Evolutionary conservation across 768 basidiomycete genomes (phyloP), one percentile per base, ranked within the genome.

Genomic region (Xanthoconium purpureum): DNA sequence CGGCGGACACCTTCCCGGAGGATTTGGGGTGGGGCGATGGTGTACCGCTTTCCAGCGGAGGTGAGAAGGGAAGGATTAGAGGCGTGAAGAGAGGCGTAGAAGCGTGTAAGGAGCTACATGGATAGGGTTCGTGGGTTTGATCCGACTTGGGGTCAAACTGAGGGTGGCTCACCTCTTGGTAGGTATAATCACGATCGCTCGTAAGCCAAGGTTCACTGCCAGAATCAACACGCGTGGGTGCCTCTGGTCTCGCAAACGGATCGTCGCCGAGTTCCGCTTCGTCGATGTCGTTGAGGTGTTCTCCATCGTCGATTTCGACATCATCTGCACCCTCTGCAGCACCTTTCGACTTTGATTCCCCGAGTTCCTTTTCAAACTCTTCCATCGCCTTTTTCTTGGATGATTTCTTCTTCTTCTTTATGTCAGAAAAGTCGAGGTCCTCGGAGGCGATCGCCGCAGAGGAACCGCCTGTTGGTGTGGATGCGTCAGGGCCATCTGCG

Each of bases 1-100:
- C 94, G 95, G 76, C 98, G 98, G 78, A 94, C 95, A 60, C 90
- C 97, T 81, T 99, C 97, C 66, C 92, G 83, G 70, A 89, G 86
- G 49, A 98, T 87, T 58, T 91, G 89, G 15, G 97, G 97, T 14
- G 97, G 97, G 1, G 93, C 93, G 63, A 99, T 96, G 18, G 94
- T 98, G 78, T 98, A 97, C 24, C 94, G 89, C 78, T 94, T 98
- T 71, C 88, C 89, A 38, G 87, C 79, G 11, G 91, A 88, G 48
- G 83, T 84, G 63, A 89, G 88, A 50, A 93, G 86, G 52, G 94
- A 83, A 15, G 97, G 97, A 71, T 99, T 98, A 47, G 94, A 91
- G 20, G 90, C 88, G 66, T 97, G 97, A 8, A 98, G 83, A 37
- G 89, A 87, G 50, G 79, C 78, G 76, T 94, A 98, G 77, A 98